A percentile compares a stretch with the other conserved stretches of the same genome.
These are phyloP conservation scores for Colletotrichum sp. DNA, from an alignment of 2,329 filamentous ascomycete genomes.

Conservation along the genomic window DNA sequence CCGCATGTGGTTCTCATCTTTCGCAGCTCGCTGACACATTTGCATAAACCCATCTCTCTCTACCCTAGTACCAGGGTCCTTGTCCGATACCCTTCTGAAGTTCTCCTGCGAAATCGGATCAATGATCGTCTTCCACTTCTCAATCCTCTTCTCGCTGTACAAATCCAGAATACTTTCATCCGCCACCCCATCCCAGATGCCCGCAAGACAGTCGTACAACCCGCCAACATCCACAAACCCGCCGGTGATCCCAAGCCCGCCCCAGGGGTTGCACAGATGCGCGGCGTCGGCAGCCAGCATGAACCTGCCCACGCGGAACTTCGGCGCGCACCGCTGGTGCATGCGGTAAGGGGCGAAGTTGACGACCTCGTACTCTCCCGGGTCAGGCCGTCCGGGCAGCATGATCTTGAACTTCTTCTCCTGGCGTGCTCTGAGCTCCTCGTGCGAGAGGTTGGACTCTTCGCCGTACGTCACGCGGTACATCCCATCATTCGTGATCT, in stretches of 20 bases:
- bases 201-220: conserved; percentile 62
- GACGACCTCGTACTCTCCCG: conserved; percentile 59
- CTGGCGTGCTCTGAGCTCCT: conserved; percentile 59
- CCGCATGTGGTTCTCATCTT: conserved; percentile 35
- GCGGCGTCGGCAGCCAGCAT: conserved; percentile 66
- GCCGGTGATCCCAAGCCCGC: conserved; percentile 67
- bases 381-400: conserved; percentile 64
- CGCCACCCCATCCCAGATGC: conserved; percentile 47
- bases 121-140: conserved; percentile 50
- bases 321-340: conserved; percentile 64
- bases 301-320: conserved; percentile 62
- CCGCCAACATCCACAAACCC: conserved; percentile 69
- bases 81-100: conserved; percentile 46
- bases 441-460: conserved; percentile 52
- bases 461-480: conserved; percentile 71
- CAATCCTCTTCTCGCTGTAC: conserved; percentile 50
- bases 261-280: conserved; percentile 60
- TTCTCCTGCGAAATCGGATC: conserved; percentile 48
- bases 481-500: conserved; percentile 61
- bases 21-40: conserved; percentile 38
- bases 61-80: conserved; percentile 40
- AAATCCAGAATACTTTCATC: conserved; percentile 49
- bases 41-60: conserved; percentile 38
- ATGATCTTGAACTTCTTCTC: conserved; percentile 61
- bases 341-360: conserved; percentile 66